Base-by-base conservation (phyloP, 1,284 basidiomycete species). In the Vanrija sp. region DNA sequence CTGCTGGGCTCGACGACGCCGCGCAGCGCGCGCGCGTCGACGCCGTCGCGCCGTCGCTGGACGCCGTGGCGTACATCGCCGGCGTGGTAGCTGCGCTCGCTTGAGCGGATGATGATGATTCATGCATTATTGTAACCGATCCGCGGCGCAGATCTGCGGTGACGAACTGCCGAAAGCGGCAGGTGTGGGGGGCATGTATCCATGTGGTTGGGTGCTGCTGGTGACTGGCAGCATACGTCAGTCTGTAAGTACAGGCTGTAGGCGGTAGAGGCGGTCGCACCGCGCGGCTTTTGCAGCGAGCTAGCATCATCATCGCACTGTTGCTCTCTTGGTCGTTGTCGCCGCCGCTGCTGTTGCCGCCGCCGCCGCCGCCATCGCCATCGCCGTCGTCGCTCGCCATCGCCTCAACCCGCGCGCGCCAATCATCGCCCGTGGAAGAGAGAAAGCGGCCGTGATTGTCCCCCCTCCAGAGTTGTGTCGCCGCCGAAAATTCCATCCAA, bases 41-140 rank as follows among this genome's bases (percentile, higher is more conserved):
- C 49, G 49, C 43, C 16, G 28, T 2, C 23, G 38, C 19, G 28
- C 10, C 5, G 43, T 34, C 34, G 6, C 16, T 25, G 4, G 44
- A 52, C 38, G 51, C 44, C 8, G 51, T 52, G 3, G 51, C 14
- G 16, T 40, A 46, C 39, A 43, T 52, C 34, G 34, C 38, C 18
- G 43, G 44, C 7, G 44, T 44, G 3, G 10, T 38, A 18, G 50
- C 21, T 12, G 43, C 15, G 7, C 15, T 51, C 6, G 9, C 34
- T 12, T 12, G 12, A 34, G 6, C 29, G 29, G 3, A 34, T 9
- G 9, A 34, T 12, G 12, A 34, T 34, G 34, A 8, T 12, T 34
- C 12, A 12, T 14, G 4, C 5, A 5, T 34, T 5, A 12, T 34
- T 34, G 34, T 34, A 34, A 14, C 34, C 34, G 28, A 28, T 34